Evolutionary conservation across 1,284 basidiomycete species (phyloP).

Genomic region (Ceratobasidium theobromae): DNA sequence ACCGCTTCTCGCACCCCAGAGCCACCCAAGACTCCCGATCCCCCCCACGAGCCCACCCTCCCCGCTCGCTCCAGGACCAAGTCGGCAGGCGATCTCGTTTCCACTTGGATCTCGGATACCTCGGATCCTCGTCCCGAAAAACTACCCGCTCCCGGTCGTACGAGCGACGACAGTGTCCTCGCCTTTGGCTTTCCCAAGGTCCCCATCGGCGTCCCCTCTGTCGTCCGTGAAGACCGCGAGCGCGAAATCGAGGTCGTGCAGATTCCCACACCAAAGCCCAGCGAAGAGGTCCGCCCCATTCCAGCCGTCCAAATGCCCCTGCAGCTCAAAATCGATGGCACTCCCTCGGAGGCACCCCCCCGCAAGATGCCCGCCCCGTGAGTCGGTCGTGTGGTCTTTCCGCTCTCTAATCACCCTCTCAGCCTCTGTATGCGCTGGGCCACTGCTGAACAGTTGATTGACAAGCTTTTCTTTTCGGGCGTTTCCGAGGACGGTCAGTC

Average conservation of each 20-base stretch:
- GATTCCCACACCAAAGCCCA: conserved; percentile 21
- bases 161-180: not conserved
- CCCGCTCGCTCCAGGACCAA: conserved; percentile 4
- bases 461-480: conserved; percentile 34
- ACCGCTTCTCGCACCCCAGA: not conserved
- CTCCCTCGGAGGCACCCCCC: conserved; percentile 24
- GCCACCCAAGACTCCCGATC: not conserved
- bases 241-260: not conserved
- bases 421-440: conserved; percentile 33
- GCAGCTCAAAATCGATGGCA: conserved; percentile 28
- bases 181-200: conserved; percentile 29
- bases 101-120: conserved; percentile 21
- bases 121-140: not conserved
- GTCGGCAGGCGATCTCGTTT: conserved; percentile 18
- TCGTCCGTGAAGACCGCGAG: not conserved
- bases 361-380: conserved; percentile 23
- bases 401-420: not conserved
- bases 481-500: conserved; percentile 35
- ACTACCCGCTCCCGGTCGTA: not conserved
- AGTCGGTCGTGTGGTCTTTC: not conserved
- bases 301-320: too few relatives aligned
- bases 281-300: conserved; percentile 8
- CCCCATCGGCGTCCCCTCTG: not conserved
- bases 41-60: not conserved
- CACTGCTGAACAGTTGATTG: conserved; percentile 34